Conservation (phyloP, 1,284 basidiomycete species). For the Ustilago sp. region DNA sequence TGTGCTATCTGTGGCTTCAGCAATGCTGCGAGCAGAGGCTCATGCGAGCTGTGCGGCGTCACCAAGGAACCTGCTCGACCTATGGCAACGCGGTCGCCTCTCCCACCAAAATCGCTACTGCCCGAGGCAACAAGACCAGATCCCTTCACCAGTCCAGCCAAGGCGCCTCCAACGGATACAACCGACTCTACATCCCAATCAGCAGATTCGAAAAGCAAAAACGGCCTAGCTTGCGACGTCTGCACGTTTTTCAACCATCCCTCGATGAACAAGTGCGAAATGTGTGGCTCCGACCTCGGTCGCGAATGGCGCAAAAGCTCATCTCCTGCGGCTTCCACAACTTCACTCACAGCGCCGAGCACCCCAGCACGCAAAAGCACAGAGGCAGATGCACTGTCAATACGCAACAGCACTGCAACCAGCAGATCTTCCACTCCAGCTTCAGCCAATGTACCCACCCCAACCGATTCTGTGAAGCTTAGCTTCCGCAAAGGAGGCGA, state of each 20-base stretch:
- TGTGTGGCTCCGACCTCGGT: conserved; percentile 80
- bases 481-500: conserved; percentile 93
- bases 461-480: conserved; percentile 72
- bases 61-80: conserved; percentile 45
- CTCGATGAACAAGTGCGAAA: conserved; percentile 82
- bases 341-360: conserved; percentile 27
- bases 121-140: conserved; percentile 14
- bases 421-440: conserved; percentile 72
- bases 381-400: conserved; percentile 36
- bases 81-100: conserved; percentile 14
- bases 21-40: conserved; percentile 30
- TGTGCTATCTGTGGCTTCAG: conserved; percentile 61
- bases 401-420: conserved; percentile 36
- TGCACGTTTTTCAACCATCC: conserved; percentile 94
- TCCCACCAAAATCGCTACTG: conserved; percentile 4
- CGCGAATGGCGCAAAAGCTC: conserved; percentile 47
- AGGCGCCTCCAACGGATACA: conserved; percentile 10
- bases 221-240: conserved; percentile 75
- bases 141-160: conserved; percentile 19
- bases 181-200: background rate
- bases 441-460: conserved; percentile 74
- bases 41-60: conserved; percentile 62
- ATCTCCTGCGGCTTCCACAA: conserved; percentile 36
- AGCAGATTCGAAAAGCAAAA: background rate
- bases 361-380: conserved; percentile 35